phyloP scores from a whole-genome alignment of 306 rosid genomes.

The Vicia faba region DNA sequence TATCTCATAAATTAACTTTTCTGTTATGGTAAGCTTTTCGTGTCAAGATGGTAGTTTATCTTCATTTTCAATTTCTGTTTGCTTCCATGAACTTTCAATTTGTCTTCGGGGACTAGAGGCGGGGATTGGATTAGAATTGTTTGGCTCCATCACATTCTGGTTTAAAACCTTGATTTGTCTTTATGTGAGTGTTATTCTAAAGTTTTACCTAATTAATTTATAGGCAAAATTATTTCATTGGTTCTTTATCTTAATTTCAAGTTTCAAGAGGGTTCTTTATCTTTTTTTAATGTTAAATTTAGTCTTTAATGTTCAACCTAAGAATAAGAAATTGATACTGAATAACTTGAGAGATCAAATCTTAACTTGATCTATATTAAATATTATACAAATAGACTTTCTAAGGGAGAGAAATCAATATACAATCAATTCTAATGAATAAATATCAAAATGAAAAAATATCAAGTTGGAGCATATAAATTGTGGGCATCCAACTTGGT shows the following conservation, averaged over 20 bases:
- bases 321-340: no score
- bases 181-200: slow-evolving; percentile 16
- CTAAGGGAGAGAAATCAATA: no score
- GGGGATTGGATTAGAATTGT: slow-evolving; percentile 6
- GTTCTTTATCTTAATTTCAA: neutral
- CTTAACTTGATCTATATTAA: no score
- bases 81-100: slow-evolving; percentile 7
- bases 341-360: no score
- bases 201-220: slow-evolving; percentile 1
- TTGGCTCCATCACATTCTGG: slow-evolving; percentile 11
- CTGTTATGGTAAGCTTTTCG: slow-evolving; percentile 25
- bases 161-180: slow-evolving; percentile 14
- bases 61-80: slow-evolving; percentile 25
- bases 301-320: neutral
- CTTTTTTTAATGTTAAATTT: neutral
- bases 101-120: slow-evolving; percentile 8
- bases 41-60: slow-evolving; percentile 20
- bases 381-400: no score
- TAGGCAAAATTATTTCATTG: neutral
- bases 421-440: no score
- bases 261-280: neutral
- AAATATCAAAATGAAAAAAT: no score
- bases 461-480: no score
- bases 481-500: no score
- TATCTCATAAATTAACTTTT: slow-evolving; percentile 1